Base-by-base conservation (phyloP, 2,329 filamentous ascomycete genomes). In the Penicillium verrucosum region DNA sequence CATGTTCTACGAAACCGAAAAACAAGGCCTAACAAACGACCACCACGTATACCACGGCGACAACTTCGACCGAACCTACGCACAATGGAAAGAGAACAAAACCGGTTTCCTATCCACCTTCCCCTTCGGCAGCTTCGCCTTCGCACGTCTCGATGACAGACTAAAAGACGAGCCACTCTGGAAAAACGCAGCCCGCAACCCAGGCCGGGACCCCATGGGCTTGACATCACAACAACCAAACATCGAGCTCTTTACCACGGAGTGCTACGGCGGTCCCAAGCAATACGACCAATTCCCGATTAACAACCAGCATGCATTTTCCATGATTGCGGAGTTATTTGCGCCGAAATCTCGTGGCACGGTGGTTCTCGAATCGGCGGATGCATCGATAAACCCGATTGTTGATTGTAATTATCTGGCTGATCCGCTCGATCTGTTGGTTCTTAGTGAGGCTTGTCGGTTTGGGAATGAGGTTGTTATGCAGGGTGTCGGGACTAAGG, bases 81-180 rank as follows among this genome's bases (percentile, higher is more conserved):
- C 76, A 12, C 75, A 82, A 46, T 88, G 82, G 79, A 80, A 83
- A 67, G 79, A 84, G 30, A 78, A 82, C 49, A 85, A 85, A 64
- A 75, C 77, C 2, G 85, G 85, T 1, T 76, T 84, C 34, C 73
- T 87, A 1, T 82, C 85, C 1, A 81, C 78, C 0, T 86, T 87
- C 63, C 85, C 85, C 10, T 88, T 87, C 51, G 85, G 85, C 40
- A 77, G 78, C 11, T 86, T 87, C 55, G 84, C 80, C 11, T 88
- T 80, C 62, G 81, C 84, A 6, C 79, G 85, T n/a, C 75, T 88
- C 0, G 83, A 86, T 57, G 79, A 85, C 9, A 81, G 84, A 7
- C 77, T 88, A 1, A 72, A 77, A 44, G 75, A 84, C 61, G 80
- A 81, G 1, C 73, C 78, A 3, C 63, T 84, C 7, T 88, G 85